Conservation (phyloP, 73 alveolate genomes). For the Paramecium caudatum region DNA sequence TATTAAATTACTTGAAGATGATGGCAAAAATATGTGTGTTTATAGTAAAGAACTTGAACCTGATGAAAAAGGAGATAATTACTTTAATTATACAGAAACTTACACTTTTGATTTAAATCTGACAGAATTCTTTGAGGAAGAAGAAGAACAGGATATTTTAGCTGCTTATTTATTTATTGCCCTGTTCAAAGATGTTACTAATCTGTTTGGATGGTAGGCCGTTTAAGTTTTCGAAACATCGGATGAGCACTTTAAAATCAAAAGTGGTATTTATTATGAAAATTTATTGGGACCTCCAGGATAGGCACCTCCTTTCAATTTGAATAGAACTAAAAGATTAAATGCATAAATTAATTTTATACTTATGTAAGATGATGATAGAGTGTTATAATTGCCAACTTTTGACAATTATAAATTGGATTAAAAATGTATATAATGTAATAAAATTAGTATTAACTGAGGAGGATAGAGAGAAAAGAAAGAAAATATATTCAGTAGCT, state of each 20-base stretch:
- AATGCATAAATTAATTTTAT: constrained; percentile 36
- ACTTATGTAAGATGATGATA: constrained; percentile 48
- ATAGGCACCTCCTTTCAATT: constrained; percentile 63
- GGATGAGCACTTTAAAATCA: constrained; percentile 4
- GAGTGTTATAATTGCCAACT: neutral
- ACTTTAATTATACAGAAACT: constrained; percentile 26
- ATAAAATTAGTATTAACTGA: constrained; percentile 16
- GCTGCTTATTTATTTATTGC: constrained; percentile 48
- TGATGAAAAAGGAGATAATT: constrained; percentile 69
- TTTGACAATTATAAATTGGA: constrained; percentile 56
- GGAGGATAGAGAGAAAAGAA: neutral
- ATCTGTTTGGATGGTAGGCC: constrained; percentile 63
- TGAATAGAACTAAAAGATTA: neutral
- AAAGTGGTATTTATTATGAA: constrained; percentile 48
- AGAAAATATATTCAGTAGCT: constrained; percentile 29
- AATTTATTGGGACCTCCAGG: constrained; percentile 56
- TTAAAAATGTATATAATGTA: constrained; percentile 30
- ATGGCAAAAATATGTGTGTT: constrained; percentile 21
- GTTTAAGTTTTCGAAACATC: neutral
- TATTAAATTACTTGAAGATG: constrained; percentile 46
- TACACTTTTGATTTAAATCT: constrained; percentile 16
- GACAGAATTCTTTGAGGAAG: constrained; percentile 18
- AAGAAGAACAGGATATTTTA: neutral
- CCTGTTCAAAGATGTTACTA: neutral
- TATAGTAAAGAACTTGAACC: constrained; percentile 4